Evolutionary conservation across 495 filamentous ascomycete genomes (phyloP), one percentile per base, ranked within the genome.

Genomic region (Aspergillus steynii): DNA sequence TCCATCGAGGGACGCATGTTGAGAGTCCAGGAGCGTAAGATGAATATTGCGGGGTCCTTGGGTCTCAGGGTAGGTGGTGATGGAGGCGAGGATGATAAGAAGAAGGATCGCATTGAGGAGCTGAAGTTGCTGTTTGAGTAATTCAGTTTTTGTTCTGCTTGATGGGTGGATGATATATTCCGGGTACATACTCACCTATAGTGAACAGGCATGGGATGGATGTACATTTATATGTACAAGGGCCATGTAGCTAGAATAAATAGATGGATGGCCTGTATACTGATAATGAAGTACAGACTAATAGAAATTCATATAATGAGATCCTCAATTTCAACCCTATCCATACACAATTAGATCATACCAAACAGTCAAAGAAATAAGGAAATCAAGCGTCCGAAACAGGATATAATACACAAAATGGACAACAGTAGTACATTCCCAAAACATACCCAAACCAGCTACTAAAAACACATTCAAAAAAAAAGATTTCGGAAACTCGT

Each of bases 1-100:
- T 96, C 91, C 59, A 95, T 99, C 55, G 95, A 99, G 77, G 89
- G 93, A 66, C 86, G 93, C 66, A 99, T 99, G 92, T 71, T 99
- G 57, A 89, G 83, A 72, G 86, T 99, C 58, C 95, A 99, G 74
- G 96, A 97, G 47, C 80, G 93, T 71, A 99, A 99, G 80, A 97
- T 78, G 73, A 66, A 69, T 65, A 96, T 94, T 74, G 95, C 95
- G 27, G 93, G 89, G 29, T 92, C 90, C 0, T 76, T 99, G 55
- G 96, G 96, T 2, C 90, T 99, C 86, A 92, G 76, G 48, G 73
- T 77, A 45, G 73, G 76, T 20, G 79, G 76, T 0, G 77, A 80
- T 55, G 79, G 96, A 84, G 88, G 79, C 42, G 92, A 97, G 63
- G 93, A 97, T 61, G 93, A 97, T 73, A 97, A 93, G 82, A 90